Evolutionary conservation across 139 green algal genomes (phyloP).

Genomic region (Pleodorina starrii): DNA sequence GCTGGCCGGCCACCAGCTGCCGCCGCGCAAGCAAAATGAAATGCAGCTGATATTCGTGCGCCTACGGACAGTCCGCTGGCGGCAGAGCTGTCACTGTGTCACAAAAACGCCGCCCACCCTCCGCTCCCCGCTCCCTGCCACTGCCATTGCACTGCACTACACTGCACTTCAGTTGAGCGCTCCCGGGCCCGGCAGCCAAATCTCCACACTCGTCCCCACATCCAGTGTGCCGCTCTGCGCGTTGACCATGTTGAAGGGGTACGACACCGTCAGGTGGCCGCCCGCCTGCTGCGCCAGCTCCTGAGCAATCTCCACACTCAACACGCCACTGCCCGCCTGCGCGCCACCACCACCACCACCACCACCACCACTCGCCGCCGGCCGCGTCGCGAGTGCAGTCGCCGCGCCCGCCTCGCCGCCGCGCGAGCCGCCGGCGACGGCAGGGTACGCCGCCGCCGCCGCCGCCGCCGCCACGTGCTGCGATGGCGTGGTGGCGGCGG

Average conservation of each 20-base stretch:
- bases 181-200: conserved; percentile 55
- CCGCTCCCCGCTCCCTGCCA: too few relatives aligned
- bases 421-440: neutral
- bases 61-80: too few relatives aligned
- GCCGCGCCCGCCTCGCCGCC: neutral
- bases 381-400: neutral
- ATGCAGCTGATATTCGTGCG: too few relatives aligned
- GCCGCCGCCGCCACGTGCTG: neutral
- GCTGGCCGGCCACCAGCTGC: too few relatives aligned
- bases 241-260: conserved; percentile 57
- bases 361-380: neutral
- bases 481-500: neutral
- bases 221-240: conserved; percentile 55
- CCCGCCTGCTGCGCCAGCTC: conserved; percentile 48
- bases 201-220: conserved; percentile 54
- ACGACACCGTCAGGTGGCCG: conserved; percentile 49
- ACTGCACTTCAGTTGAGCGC: conserved; percentile 13
- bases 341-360: neutral
- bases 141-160: too few relatives aligned
- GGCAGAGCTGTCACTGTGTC: too few relatives aligned
- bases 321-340: conserved; percentile 20
- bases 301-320: conserved; percentile 57
- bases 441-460: neutral
- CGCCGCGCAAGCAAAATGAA: too few relatives aligned
- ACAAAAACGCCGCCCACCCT: too few relatives aligned